Conservation (phyloP, 306 rosid genomes). For the Cucumis sativus region Cucumber_9930_V3 NC_026656.2:15984001-15984500, state of each 20-base stretch:
- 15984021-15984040: neutral
- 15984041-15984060: neutral
- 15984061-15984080: neutral
- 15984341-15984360: neutral
- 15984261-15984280: neutral
- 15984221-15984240: neutral
- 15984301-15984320: neutral
- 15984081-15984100: neutral
- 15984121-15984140: neutral
- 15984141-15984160: neutral
- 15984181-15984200: neutral
- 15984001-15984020: neutral
- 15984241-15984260: neutral
- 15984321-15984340: neutral
- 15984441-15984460: neutral
- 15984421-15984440: neutral
- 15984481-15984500: neutral
- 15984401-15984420: neutral
- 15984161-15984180: no score
- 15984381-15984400: neutral
- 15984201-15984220: neutral
- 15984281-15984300: neutral
- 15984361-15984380: neutral
- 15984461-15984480: neutral
- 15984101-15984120: neutral